Base-by-base conservation (phyloP, 805 yeast species). In the Candida sonorensis region DNA sequence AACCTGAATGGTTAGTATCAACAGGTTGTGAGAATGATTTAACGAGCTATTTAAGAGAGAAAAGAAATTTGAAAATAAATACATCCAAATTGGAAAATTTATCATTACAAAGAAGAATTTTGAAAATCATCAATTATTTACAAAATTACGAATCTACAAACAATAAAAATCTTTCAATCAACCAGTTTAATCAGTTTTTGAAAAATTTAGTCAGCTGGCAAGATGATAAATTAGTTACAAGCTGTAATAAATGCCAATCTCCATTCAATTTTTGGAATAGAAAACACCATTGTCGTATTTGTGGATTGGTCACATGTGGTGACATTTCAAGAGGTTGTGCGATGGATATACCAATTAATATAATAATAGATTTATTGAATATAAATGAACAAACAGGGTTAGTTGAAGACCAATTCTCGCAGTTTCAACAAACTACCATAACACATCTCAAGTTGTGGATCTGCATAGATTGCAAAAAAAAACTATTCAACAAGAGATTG, bases 211-310 rank as follows among this genome's bases (percentile, higher is more conserved):
- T 72, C 1, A 64, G 67, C 10, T 90, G 97, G 97, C 74, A 72
- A 37, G 69, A 69, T 33, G 81, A 70, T 37, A 35, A 53, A 3
- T 45, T 47, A 4, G 67, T 68, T 0, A 45, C 60, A 0, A 58
- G 63, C 34, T 90, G 98, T 51, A 63, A 69, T 7, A 60, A 82
- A 7, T 90, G 98, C 47, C 53, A 61, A 10, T 61, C 65, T 10
- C 46, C 50, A 19, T 92, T 86, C 53, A 63, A 69, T 9, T 57
- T 81, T 27, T 51, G 46, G 48, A 40, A 36, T 75, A 61, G 97
- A 31, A 84, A 81, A 42, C 97, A 92, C 52, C 98, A 90, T 53
- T 92, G 98, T 55, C 62, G 97, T 23, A 55, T 87, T 17, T 90
- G 98, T 61, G 97, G 97, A 0, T 50, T 57, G 17, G 73, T 82